A percentile compares a stretch with the other conserved stretches of the same genome.
phyloP scores from a whole-genome alignment of 192 early-diverging fungal species.

The Gamsiella multidivaricata region DNA sequence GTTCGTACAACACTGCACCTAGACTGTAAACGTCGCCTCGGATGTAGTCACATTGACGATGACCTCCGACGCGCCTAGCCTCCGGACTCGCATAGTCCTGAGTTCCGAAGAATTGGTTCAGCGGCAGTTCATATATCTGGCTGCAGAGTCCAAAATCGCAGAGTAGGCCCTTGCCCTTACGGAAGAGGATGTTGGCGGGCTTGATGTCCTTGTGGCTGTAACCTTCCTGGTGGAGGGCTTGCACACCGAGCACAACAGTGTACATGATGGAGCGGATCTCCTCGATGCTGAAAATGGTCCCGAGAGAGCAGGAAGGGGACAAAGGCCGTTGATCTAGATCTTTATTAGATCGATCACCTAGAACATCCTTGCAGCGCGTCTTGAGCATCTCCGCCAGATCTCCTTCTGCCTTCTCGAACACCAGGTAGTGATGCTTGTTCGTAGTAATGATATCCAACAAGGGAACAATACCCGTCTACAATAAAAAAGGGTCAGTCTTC shows the following conservation, averaged over 20 bases:
- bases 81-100: slow-evolving; percentile 46
- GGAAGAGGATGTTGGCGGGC: slow-evolving; percentile 44
- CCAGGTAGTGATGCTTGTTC: slow-evolving; percentile 46
- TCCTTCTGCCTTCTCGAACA: slow-evolving; percentile 39
- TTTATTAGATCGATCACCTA: background rate
- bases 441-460: slow-evolving; percentile 48
- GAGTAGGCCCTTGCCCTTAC: slow-evolving; percentile 16
- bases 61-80: slow-evolving; percentile 30
- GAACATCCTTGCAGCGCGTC: background rate
- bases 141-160: slow-evolving; percentile 52
- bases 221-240: slow-evolving; percentile 29
- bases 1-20: slow-evolving; percentile 43
- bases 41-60: slow-evolving; percentile 44
- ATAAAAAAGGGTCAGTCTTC: background rate
- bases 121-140: slow-evolving; percentile 25
- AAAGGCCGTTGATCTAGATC: slow-evolving; percentile 13
- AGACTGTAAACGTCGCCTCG: slow-evolving; percentile 39
- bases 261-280: slow-evolving; percentile 44
- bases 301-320: slow-evolving; percentile 23
- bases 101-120: slow-evolving; percentile 51
- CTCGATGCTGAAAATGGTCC: slow-evolving; percentile 26
- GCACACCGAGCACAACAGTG: slow-evolving; percentile 22
- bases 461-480: slow-evolving; percentile 25
- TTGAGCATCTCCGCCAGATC: slow-evolving; percentile 46
- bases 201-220: slow-evolving; percentile 54